Evolutionary conservation across 805 yeast species (phyloP), one percentile per base, ranked within the genome.

Genomic region (Saturnispora silvae): DNA sequence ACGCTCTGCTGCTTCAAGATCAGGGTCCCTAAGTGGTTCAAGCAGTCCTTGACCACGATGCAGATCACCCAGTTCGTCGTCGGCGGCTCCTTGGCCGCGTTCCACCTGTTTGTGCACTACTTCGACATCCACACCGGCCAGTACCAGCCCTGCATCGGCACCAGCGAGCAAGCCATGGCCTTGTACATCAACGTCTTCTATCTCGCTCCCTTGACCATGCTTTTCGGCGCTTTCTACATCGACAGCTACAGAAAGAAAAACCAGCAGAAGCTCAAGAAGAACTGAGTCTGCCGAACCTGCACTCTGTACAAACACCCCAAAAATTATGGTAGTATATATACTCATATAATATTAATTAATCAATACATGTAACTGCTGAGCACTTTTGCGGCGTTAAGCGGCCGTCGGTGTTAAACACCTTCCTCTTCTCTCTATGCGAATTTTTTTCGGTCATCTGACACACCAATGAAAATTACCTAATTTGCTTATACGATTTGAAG

Each of bases 61-160:
- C 86, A 79, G 56, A 79, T 79, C 48, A 61, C 71, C 28, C 86
- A 79, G 56, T 79, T 79, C 51, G 62, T 79, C 8, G 50, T 74
- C 34, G 86, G 86, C 18, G 86, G 85, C 19, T 65, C 76, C 3
- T 60, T 77, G 42, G 84, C 83, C n/a, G 56, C 75, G 28, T 55
- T 69, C 41, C 85, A 79, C 52, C 56, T 77, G 34, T 79, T 78
- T 50, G 65, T 79, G 38, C 65, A 65, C 53, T 76, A 73, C 52
- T 67, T 67, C 43, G 79, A 78, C 51, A 58, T 67, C 11, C 43
- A 53, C 20, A 60, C 65, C 11, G 11, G 5, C 15, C n/a, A 11
- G 28, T 25, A 5, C 15, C 10, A 25, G 15, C n/a, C 28, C 10
- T 79, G 86, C 53, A 68, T 79, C 40, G 56, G 64, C 16, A 63